These are phyloP conservation scores for Botrytis byssoidea DNA, from an alignment of 2,329 filamentous ascomycete species.

Conservation along the genomic window DNA sequence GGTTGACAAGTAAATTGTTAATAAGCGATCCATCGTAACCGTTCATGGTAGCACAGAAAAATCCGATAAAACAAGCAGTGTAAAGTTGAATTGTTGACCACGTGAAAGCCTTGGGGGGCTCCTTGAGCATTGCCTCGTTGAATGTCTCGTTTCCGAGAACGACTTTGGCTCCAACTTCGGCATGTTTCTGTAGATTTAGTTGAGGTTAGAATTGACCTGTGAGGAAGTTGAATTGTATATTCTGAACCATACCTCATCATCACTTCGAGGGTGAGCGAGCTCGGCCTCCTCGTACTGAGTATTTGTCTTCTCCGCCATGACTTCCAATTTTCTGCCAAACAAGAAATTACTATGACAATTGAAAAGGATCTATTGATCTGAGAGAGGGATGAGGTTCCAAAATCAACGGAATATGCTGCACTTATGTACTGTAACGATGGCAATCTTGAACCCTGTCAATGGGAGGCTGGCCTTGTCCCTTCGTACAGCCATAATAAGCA, in stretches of 20 bases:
- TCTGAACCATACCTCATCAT: slow-evolving; percentile 22
- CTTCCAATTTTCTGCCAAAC: not conserved
- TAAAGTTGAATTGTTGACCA: slow-evolving; percentile 45
- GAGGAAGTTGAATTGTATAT: not conserved
- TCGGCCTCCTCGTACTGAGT: not conserved
- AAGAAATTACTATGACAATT: not conserved
- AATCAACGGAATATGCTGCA: slow-evolving; percentile 4
- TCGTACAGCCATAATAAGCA: slow-evolving; percentile 7
- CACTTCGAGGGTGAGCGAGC: not conserved
- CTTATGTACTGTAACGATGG: slow-evolving; percentile 10
- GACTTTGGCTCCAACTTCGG: slow-evolving; percentile 42
- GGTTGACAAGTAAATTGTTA: slow-evolving; percentile 49
- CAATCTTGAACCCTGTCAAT: not conserved
- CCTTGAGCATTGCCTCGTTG: slow-evolving; percentile 54
- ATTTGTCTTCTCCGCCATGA: slow-evolving; percentile 11
- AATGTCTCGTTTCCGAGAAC: slow-evolving; percentile 53
- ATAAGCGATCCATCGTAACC: slow-evolving; percentile 53
- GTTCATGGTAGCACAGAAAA: slow-evolving; percentile 53
- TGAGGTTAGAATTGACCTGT: slow-evolving; percentile 7
- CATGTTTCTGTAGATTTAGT: slow-evolving; percentile 32
- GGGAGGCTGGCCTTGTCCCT: not conserved
- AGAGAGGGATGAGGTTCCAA: not conserved
- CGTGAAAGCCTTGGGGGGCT: slow-evolving; percentile 47
- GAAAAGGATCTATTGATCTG: not conserved
- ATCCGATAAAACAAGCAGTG: slow-evolving; percentile 47